These are phyloP conservation scores for Plicaturopsis crispa DNA, from an alignment of 768 basidiomycete genomes.

Conservation along the genomic window DNA sequence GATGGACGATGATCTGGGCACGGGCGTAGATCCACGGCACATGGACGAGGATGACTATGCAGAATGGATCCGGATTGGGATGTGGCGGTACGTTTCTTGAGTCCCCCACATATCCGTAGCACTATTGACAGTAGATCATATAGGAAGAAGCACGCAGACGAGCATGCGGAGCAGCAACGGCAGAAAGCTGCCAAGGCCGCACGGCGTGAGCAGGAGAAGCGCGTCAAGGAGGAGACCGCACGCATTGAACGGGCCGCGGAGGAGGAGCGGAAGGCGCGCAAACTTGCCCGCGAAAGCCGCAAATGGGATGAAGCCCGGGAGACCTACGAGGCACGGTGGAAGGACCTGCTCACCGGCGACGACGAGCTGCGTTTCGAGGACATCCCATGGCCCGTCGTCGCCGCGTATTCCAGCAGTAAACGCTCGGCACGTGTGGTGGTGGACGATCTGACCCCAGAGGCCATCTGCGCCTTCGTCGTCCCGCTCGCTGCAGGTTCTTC, in stretches of 20 bases:
- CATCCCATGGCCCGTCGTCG: constrained; percentile 68
- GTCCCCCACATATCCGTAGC: constrained; percentile 2
- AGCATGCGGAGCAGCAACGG: constrained; percentile 55
- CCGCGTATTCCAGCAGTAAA: constrained; percentile 12
- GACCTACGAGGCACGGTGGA: constrained; percentile 55
- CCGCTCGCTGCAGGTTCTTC: constrained; percentile 13
- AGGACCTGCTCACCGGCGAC: constrained; percentile 29
- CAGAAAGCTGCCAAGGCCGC: constrained; percentile 44
- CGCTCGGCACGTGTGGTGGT: constrained; percentile 16
- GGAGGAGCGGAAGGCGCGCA: constrained; percentile 42
- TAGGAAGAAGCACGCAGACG: constrained; percentile 63
- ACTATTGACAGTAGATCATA: constrained; percentile 3
- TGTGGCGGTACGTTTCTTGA: constrained; percentile 60
- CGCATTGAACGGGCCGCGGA: constrained; percentile 39
- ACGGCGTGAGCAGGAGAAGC: constrained; percentile 45
- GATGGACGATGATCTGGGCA: constrained; percentile 36
- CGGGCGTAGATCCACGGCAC: constrained; percentile 25
- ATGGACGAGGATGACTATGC: constrained; percentile 89
- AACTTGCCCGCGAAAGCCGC: constrained; percentile 36
- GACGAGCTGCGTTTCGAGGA: constrained; percentile 39
- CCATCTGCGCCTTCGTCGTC: constrained; percentile 53
- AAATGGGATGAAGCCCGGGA: constrained; percentile 38
- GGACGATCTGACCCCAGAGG: constrained; percentile 48
- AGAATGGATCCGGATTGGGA: constrained; percentile 79
- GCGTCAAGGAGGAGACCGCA: constrained; percentile 43